Percentiles rank a stretch among this genome's conserved stretches.
phyloP scores from a whole-genome alignment of 2,329 filamentous ascomycete genomes.

The Aureobasidium sp. region DNA sequence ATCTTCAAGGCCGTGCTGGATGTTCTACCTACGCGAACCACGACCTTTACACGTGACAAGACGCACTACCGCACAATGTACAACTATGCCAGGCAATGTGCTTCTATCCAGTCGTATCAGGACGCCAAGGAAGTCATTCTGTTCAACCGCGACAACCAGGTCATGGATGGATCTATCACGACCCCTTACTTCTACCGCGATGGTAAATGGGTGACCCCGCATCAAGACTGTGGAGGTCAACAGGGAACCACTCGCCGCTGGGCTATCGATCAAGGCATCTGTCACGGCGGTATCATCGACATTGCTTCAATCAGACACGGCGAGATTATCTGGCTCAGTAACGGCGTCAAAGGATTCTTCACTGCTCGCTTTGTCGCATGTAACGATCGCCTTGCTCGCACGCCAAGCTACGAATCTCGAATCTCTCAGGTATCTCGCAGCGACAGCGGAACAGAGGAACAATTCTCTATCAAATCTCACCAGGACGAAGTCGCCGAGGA shows the following conservation, averaged over 20 bases:
- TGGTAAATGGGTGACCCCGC: slow-evolving; percentile 83
- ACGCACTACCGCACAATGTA: slow-evolving; percentile 82
- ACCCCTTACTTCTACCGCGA: slow-evolving; percentile 83
- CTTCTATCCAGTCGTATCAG: slow-evolving; percentile 53
- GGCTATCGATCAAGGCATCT: slow-evolving; percentile 77
- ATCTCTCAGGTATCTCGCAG: slow-evolving; percentile 9
- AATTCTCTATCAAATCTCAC: not conserved
- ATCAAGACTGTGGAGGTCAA: slow-evolving; percentile 75
- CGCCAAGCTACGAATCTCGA: slow-evolving; percentile 19
- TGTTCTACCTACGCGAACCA: slow-evolving; percentile 52
- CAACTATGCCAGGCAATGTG: slow-evolving; percentile 70
- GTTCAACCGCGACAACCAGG: slow-evolving; percentile 66
- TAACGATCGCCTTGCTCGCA: slow-evolving; percentile 21
- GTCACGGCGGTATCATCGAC: slow-evolving; percentile 69
- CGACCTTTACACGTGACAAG: slow-evolving; percentile 85
- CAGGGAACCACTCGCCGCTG: slow-evolving; percentile 85
- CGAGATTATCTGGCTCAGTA: slow-evolving; percentile 90
- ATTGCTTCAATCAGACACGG: slow-evolving; percentile 69
- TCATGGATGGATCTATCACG: slow-evolving; percentile 90
- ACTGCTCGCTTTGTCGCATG: slow-evolving; percentile 28
- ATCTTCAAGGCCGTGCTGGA: slow-evolving; percentile 57
- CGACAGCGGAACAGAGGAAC: slow-evolving; percentile 9
- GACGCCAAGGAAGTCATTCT: slow-evolving; percentile 78
- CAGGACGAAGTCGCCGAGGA: slow-evolving; percentile 12
- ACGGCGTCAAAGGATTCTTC: slow-evolving; percentile 82